Evolutionary conservation across 176 grass and related monocot genomes (phyloP), one percentile per base, ranked within the genome.

Genomic region (Musa acuminata): DNA sequence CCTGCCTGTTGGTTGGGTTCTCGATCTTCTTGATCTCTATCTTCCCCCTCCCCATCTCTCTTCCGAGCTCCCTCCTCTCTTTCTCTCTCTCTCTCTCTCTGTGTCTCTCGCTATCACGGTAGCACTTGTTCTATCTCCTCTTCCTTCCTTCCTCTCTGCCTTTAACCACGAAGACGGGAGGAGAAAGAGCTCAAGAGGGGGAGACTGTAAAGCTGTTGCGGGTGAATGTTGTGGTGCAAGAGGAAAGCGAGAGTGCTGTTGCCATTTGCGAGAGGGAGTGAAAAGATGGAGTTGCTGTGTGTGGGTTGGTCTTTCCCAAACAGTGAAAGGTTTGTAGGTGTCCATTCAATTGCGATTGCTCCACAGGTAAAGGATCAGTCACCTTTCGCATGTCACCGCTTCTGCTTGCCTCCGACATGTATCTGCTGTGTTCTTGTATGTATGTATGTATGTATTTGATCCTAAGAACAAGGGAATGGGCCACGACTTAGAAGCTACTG

Each of bases 41-140:
- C 55, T 84, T 84, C 27, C 78, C 78, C 53, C 82, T 84, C 23
- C 82, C 82, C 82, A 84, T 84, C 35, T 77, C 51, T 82, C 73
- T 81, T 67, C 14, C 49, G 59, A 72, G 20, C 69, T 55, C 76
- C 80, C 29, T 72, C 81, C 48, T 27, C 62, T 27, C 13, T 71
- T 76, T 63, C 63, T 24, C 76, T 27, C 78, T 62, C 81, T 50
- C 73, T 76, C 2, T n/a, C 22, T 22, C 22, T 22, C 64, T 8
- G 57, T 71, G 73, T 23, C 75, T 63, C 79, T 82, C 52, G 73
- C 81, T 51, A 35, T 77, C 14, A 43, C 35, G 35, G 35, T 43
- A 43, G 35, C 35, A 43, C 35, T 3, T 43, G 35, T 43, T 43
- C 35, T 43, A 43, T 43, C 77, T 80, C 67, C 67, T 23, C 79